Conservation (phyloP, 2,329 filamentous ascomycete species). For the Annulohypoxylon truncatum region DNA sequence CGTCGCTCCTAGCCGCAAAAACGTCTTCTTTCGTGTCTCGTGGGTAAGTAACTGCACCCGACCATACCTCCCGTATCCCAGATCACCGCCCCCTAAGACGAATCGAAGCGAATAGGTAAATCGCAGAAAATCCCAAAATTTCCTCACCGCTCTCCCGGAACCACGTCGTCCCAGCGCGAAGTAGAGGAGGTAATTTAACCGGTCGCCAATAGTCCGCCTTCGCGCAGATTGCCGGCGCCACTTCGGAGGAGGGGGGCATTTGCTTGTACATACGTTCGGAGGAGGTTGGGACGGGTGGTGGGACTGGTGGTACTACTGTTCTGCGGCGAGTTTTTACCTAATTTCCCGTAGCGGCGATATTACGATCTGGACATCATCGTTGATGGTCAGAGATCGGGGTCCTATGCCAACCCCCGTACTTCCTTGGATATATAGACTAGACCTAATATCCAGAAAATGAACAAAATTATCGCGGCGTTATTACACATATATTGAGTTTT, state of each 20-base stretch:
- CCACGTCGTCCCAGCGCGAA: not conserved
- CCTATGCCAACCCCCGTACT: not conserved
- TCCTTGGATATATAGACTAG: too few relatives aligned
- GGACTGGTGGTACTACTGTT: not conserved
- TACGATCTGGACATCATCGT: too few relatives aligned
- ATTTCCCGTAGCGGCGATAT: not conserved
- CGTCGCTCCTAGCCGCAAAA: too few relatives aligned
- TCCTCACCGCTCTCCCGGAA: not conserved
- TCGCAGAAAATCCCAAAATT: not conserved
- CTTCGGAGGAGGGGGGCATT: not conserved
- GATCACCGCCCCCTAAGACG: too few relatives aligned
- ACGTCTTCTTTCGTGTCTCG: too few relatives aligned
- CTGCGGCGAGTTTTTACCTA: not conserved
- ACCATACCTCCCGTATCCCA: too few relatives aligned
- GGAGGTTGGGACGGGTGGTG: not conserved
- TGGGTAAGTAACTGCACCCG: too few relatives aligned
- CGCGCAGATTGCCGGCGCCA: not conserved
- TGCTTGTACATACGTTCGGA: not conserved
- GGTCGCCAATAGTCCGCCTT: not conserved
- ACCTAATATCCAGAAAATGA: not conserved
- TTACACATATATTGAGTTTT: not conserved
- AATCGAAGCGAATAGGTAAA: too few relatives aligned
- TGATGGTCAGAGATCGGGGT: too few relatives aligned
- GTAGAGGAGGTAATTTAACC: not conserved
- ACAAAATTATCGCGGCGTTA: not conserved